Percentiles rank a stretch among this genome's conserved stretches.
Conservation (phyloP, 2,329 filamentous ascomycete species). For the Aspergillus thermomutatus region DNA sequence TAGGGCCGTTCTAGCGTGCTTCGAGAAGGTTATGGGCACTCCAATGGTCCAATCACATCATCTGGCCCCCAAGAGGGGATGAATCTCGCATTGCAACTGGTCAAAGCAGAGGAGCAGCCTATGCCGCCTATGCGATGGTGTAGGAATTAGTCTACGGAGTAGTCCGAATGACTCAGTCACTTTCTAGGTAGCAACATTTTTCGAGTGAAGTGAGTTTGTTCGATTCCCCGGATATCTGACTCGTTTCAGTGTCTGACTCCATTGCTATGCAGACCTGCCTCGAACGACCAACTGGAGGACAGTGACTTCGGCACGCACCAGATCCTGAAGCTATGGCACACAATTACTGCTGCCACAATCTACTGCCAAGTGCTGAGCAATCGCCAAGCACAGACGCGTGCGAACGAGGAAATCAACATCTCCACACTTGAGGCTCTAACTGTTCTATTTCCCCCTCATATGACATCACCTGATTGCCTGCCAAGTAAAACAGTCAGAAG, state of each 20-base stretch:
- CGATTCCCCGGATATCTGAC: background rate
- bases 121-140: background rate
- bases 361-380: too few species aligned
- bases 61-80: background rate
- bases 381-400: too few species aligned
- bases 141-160: background rate
- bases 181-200: background rate
- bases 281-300: background rate
- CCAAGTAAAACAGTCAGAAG: background rate
- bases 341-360: background rate
- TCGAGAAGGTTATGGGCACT: slow-evolving; percentile 19
- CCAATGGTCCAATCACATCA: background rate
- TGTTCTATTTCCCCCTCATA: too few species aligned
- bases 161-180: background rate
- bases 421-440: background rate
- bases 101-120: background rate
- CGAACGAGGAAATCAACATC: background rate
- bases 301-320: too few species aligned
- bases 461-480: background rate
- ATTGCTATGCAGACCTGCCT: background rate
- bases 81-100: background rate
- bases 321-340: background rate
- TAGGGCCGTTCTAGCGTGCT: slow-evolving; percentile 25
- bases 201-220: background rate
- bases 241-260: background rate